Evolutionary conservation across 2,329 filamentous ascomycete genomes (phyloP).

Genomic region (Pseudogymnoascus sp.): DNA sequence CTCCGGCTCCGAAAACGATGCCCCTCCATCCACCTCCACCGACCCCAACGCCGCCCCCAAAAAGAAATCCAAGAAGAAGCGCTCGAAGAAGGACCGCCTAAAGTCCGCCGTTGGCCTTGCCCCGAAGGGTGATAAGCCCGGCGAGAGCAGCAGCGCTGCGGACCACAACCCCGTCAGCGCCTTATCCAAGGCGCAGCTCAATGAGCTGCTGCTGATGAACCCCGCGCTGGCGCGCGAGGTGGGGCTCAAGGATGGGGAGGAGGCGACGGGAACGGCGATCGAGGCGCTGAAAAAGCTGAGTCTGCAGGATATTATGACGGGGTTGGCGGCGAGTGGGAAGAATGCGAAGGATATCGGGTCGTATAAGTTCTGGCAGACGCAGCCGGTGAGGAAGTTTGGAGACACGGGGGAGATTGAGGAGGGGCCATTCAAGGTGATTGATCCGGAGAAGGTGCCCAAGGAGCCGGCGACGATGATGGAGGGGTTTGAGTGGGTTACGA

Average conservation of each 20-base stretch:
- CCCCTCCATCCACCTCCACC: constrained; percentile 21
- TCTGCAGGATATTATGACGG: constrained; percentile 64
- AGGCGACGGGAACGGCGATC: constrained; percentile 34
- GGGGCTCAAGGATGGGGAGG: constrained; percentile 29
- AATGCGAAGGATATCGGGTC: constrained; percentile 93
- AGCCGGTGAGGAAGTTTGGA: constrained; percentile 83
- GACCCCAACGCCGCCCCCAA: constrained; percentile 26
- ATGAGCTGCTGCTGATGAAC: constrained; percentile 62
- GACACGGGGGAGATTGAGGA: constrained; percentile 54
- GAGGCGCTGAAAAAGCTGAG: constrained; percentile 53
- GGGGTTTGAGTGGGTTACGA: constrained; percentile 89
- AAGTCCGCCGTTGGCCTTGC: constrained; percentile 33
- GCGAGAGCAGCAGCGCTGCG: constrained; percentile 28
- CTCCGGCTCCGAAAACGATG: constrained; percentile 36
- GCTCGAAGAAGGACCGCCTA: constrained; percentile 55
- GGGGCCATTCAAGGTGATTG: constrained; percentile 75
- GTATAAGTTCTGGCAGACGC: constrained; percentile 98
- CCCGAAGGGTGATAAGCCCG: constrained; percentile 19
- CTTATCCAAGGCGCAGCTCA: constrained; percentile 47
- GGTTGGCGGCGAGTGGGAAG: constrained; percentile 68
- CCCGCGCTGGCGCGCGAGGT: constrained; percentile 59
- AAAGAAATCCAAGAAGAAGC: constrained; percentile 50
- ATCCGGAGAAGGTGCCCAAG: constrained; percentile 68
- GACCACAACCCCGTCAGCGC: constrained; percentile 39
- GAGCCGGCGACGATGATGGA: constrained; percentile 66